Evolutionary conservation across 2,329 filamentous ascomycete genomes (phyloP), one percentile per base, ranked within the genome.

Genomic region (Sarocladium kiliense): DNA sequence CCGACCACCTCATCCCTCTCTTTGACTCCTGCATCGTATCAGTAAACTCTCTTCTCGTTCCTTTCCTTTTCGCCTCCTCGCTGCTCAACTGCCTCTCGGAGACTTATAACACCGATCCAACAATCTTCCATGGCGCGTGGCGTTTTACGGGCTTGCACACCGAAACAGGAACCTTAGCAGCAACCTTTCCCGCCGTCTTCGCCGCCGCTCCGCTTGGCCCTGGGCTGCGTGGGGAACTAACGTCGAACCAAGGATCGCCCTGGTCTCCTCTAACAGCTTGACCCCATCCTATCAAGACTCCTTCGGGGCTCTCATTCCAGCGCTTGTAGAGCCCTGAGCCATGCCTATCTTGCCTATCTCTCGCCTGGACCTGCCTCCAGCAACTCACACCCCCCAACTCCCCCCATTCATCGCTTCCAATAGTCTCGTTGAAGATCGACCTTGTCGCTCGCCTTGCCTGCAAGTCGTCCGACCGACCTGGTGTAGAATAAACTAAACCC

Each of bases 201-300:
- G 41, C 41, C 41, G 41, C 41, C 44, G 44, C 44, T 19, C 18
- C 12, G 34, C 47, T 51, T 51, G 30, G 47, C 27, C 47, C 12
- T 36, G n/a, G 27, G 30, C 18, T 51, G 27, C 47, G 47, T 23
- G 30, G 16, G 25, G n/a, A 23, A 16, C 47, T 36, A 51, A 51
- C 4, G 26, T 34, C 27, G 30, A 34, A 19, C 27, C 47, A 51
- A 51, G 27, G 26, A 23, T 23, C n/a, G 16, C 47, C 47, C 47
- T 25, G 27, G 47, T 51, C 47, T 27, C 21, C 30, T 11, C 16
- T n/a, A 25, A 6, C 41, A 12, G 37, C 6, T 27, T 47, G 12
- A 44, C 36, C 36, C 36, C 41, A 25, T 21, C 41, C 41, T 19
- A 21, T 44, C 41, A 7, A 6, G 6, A 44, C 3, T 44, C 41